Evolutionary conservation across 176 grass and related monocot genomes (phyloP), one percentile per base, ranked within the genome.

Genomic region (Microstegium vimineum): DNA sequence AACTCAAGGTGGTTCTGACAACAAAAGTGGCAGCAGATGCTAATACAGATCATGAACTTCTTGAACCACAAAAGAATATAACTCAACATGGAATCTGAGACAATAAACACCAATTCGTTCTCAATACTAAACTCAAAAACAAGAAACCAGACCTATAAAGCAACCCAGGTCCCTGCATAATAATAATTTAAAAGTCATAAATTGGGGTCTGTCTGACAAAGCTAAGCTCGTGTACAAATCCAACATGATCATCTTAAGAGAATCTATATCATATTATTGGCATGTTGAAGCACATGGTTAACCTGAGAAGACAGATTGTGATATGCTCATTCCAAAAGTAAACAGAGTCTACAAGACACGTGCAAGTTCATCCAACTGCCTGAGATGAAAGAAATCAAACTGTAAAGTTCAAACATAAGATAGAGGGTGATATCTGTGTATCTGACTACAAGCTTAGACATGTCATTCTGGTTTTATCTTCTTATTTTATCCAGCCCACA

Each of bases 251-350:
- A n/a, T 57, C 20, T 56, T 54, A 54, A 54, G 22, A 6, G 17
- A 52, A 74, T 41, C 42, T 45, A 43, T 31, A 6, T 67, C 51
- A 66, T 42, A 34, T 66, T 65, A 57, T 86, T 49, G 62, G 27
- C 16, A 64, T 66, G 26, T 68, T 68, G 36, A 75, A 81, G 49
- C 34, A 59, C 36, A 75, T 66, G 62, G 4, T 30, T 40, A 31
- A 26, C 74, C 71, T 17, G 60, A 69, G 49, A 60, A 83, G 45
- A 43, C 13, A 20, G 12, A 57, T 10, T 65, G 37, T 16, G 14
- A 46, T 46, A 74, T 6, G 8, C 36, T 80, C 62, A 13, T 69
- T 78, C 81, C 16, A 83, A 73, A 74, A 54, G 65, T 34, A 87
- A 77, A 63, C 23, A 23, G 8, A 76, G 65, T 52, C 52, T 59